Conservation (phyloP, 176 grass and related monocot genomes). For the Rhynchospora breviuscula region DNA sequence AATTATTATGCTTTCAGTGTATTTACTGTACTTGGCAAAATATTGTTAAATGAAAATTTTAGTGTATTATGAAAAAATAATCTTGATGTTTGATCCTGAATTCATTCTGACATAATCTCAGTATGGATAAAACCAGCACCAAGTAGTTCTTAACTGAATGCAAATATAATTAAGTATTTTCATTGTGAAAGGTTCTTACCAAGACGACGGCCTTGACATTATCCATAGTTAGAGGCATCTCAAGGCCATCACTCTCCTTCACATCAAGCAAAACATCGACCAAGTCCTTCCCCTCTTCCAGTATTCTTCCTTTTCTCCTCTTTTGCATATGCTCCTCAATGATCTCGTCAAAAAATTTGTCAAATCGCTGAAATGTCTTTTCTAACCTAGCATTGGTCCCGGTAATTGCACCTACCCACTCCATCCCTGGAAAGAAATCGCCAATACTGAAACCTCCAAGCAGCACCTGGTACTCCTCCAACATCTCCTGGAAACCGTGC, state of each 20-base stretch:
- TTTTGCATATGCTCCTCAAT: conserved; percentile 24
- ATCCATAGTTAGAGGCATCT: conserved; percentile 28
- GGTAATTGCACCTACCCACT: conserved; percentile 39
- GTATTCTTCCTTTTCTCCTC: neutral
- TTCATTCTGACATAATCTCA: neutral
- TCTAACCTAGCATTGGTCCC: conserved; percentile 28
- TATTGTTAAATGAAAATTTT: neutral
- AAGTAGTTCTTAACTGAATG: neutral
- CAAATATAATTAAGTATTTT: neutral
- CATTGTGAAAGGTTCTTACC: neutral
- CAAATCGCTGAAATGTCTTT: neutral
- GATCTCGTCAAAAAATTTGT: conserved; percentile 13
- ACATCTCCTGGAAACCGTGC: conserved; percentile 24
- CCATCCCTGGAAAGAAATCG: conserved; percentile 46
- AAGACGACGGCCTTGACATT: conserved; percentile 21
- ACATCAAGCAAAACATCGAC: conserved; percentile 31
- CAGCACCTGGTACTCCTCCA: conserved; percentile 39
- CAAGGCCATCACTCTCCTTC: conserved; percentile 16
- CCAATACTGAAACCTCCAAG: conserved; percentile 24
- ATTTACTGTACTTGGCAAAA: neutral
- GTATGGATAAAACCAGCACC: neutral
- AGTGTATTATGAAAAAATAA: neutral
- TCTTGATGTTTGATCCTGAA: neutral
- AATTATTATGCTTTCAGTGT: neutral
- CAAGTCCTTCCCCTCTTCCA: conserved; percentile 13